Base-by-base conservation (phyloP, 495 filamentous ascomycete species). In the Penicillium riverlandense region DNA sequence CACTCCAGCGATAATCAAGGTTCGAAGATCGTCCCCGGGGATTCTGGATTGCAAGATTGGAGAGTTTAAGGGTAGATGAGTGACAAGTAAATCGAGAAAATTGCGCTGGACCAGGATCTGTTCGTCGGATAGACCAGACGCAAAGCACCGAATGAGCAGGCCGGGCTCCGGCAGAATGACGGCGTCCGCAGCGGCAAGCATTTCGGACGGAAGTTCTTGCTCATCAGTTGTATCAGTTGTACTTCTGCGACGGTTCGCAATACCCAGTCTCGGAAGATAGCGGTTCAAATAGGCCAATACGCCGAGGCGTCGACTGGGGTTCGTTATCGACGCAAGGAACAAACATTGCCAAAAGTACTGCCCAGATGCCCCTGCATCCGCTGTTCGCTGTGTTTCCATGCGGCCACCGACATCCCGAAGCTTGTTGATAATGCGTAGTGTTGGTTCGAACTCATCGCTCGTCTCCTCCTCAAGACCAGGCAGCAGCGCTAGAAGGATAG, bases 331-430 rank as follows among this genome's bases (percentile, higher is more conserved):
- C 11, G 90, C 88, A 32, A 97, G 72, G 52, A 99, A 96, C 50
- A 99, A 85, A 62, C 88, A 96, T 69, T 99, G 92, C 92, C 92
- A 99, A 59, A 96, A 99, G 59, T 89, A 95, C 51, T 89, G 86
- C 41, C 90, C 86, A 27, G 79, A 83, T 8, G 72, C 65, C 11
- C 73, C 76, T 39, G 67, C 65, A n/a, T 74, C 64, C 2, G 74
- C 72, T 8, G 71, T 64, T 38, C 49, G 56, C 35, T 55, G 52
- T 28, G 61, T 66, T 35, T 71, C 64, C 47, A 70, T 63, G 11
- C 70, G 67, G 4, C 76, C 76, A 15, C 90, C 77, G 9, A 80
- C 78, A 54, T 73, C 67, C 51, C 84, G 88, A 52, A 97, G 82
- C 38, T 75, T 81, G 50, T 92, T 86, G 16, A 96, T 59, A 12